Percentiles rank a stretch among this genome's conserved stretches.
Conservation (phyloP, 345 rosid genomes). For the Hypericum androsaemum region DNA sequence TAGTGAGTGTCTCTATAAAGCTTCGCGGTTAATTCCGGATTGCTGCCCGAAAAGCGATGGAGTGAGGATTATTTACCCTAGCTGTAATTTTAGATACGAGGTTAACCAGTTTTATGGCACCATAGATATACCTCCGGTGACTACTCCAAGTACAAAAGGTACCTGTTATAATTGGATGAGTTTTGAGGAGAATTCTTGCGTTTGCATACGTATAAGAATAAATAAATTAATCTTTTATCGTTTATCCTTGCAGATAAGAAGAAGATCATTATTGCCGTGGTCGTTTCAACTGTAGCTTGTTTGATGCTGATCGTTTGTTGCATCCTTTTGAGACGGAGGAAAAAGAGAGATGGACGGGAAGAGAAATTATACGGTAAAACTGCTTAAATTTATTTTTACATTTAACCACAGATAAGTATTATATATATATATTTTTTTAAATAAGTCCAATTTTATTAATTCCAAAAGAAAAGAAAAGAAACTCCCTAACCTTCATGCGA, state of each 20-base stretch:
- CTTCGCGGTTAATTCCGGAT: background rate
- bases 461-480: too few relatives aligned
- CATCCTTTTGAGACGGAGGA: slow-evolving; percentile 10
- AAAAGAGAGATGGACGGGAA: background rate
- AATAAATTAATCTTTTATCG: too few relatives aligned
- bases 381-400: too few relatives aligned
- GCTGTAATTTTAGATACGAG: slow-evolving; percentile 11
- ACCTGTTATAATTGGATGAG: too few relatives aligned
- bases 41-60: background rate
- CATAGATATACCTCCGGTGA: background rate
- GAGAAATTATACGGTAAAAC: too few relatives aligned
- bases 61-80: background rate
- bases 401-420: too few relatives aligned
- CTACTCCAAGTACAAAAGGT: background rate
- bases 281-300: slow-evolving; percentile 7
- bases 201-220: background rate
- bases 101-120: background rate
- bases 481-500: too few relatives aligned
- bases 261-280: slow-evolving; percentile 5
- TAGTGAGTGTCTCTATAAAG: slow-evolving; percentile 11
- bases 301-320: slow-evolving; percentile 8
- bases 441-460: too few relatives aligned
- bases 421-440: too few relatives aligned
- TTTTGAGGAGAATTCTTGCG: background rate
- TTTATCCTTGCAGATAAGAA: slow-evolving; percentile 12